Percentiles rank a stretch among this genome's conserved stretches.
Evolutionary conservation across 495 filamentous ascomycete genomes (phyloP).

Genomic region (Friedmanniomyces endolithicus): DNA sequence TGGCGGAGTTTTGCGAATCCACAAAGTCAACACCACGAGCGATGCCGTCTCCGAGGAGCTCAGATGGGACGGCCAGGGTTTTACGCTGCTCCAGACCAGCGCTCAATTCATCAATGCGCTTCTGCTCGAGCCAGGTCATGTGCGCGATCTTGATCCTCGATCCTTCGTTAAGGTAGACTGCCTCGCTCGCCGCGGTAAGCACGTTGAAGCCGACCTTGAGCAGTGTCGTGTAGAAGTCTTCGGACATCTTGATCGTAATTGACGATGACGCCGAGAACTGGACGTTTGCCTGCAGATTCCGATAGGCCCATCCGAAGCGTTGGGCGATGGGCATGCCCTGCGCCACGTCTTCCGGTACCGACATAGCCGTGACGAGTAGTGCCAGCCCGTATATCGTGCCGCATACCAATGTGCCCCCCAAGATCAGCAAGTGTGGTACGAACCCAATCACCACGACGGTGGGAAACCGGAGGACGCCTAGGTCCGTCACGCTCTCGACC

Average conservation of each 20-base stretch:
- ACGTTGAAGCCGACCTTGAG: conserved; percentile 74
- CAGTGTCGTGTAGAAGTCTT: conserved; percentile 90
- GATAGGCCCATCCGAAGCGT: conserved; percentile 53
- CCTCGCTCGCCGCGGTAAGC: conserved; percentile 84
- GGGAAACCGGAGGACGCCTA: conserved; percentile 60
- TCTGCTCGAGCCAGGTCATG: conserved; percentile 90
- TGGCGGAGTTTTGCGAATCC: conserved; percentile 12
- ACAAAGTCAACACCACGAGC: conserved; percentile 12
- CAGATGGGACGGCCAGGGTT: conserved; percentile 22
- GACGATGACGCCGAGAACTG: conserved; percentile 50
- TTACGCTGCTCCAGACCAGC: conserved; percentile 18
- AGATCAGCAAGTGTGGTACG: conserved; percentile 77
- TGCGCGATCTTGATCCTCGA: conserved; percentile 55
- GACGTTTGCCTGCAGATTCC: conserved; percentile 84
- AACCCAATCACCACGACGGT: conserved; percentile 93
- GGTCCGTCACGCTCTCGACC: conserved; percentile 17
- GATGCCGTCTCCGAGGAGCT: conserved; percentile 33
- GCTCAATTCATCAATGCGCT: conserved; percentile 39
- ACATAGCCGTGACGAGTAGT: conserved; percentile 60
- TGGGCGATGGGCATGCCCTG: conserved; percentile 35
- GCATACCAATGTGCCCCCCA: conserved; percentile 65
- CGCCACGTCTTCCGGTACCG: conserved; percentile 40
- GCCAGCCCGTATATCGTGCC: conserved; percentile 62
- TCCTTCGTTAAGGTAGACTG: conserved; percentile 89
- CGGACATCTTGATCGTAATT: conserved; percentile 63